Base-by-base conservation (phyloP, 305 asterid genomes). In the Fraxinus platypoda region DNA sequence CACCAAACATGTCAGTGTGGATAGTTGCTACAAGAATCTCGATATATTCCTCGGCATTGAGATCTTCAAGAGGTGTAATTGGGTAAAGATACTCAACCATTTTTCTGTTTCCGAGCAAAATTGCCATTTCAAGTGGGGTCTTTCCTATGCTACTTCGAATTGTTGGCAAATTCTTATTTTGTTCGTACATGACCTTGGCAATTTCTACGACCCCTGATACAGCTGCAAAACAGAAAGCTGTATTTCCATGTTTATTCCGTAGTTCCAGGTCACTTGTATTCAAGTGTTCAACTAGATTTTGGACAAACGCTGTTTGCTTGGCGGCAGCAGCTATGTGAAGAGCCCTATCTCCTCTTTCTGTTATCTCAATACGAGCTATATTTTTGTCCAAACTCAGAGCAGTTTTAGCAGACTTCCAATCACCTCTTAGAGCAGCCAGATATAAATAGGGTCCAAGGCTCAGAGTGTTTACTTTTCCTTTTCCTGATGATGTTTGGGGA, bases 341-440 rank as follows among this genome's bases (percentile, higher is more conserved):
- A 23, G 85, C 80, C 9, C 84, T 83, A 38, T 90, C 92, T 83
- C 80, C 21, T 25, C 76, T 9, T 76, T 76, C 12, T 84, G 78
- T 31, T 13, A 19, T 19, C 28, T 21, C 5, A 59, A 0, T 2
- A 59, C 12, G 0, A 57, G 26, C 12, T 19, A 19, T 57, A 6
- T 57, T n/a, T 54, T 4, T 0, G 26, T 1, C 11, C 25, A 0
- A 6, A 8, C 6, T 80, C 35, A 88, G 21, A 75, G 86, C 25
- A 8, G 62, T 31, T 71, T 81, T 80, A 8, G 85, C 90, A 17
- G 80, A 30, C 15, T 33, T 85, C 92, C 91, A 90, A 30, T 89
- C 90, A 28, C 93, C 92, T n/a, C 66, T 81, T 0, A 84, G 77
- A 2, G 91, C 88, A 52, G 93, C 93, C 74, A 41, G 76, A 86